Evolutionary conservation across 106 monocot genomes (phyloP).

Genomic region (Gastrodia elata): DNA sequence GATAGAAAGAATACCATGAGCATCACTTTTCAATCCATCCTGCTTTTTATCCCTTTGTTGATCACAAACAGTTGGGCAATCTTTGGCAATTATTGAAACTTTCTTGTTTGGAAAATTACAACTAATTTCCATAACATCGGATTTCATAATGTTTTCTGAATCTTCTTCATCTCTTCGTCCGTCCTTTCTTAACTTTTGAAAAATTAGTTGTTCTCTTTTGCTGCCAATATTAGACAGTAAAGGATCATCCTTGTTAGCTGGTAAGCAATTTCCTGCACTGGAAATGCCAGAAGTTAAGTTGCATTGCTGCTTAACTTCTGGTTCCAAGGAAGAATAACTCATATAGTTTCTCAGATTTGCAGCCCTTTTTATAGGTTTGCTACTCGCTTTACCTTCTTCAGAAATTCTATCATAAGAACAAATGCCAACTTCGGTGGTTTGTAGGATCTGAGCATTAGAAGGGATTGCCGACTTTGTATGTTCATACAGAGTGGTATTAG

Average conservation of each 20-base stretch:
- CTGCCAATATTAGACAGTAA: conserved; percentile 13
- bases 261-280: neutral
- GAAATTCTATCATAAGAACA: conserved; percentile 8
- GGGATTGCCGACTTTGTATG: neutral
- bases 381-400: neutral
- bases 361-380: neutral
- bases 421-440: neutral
- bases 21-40: conserved; percentile 1
- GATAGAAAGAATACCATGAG: neutral
- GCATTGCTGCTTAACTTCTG: conserved; percentile 4
- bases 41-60: conserved; percentile 26
- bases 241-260: conserved; percentile 1
- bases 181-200: conserved; percentile 11
- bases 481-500: conserved; percentile 1
- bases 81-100: conserved; percentile 24
- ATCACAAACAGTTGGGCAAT: conserved; percentile 25
- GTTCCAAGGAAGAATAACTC: neutral
- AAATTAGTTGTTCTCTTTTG: conserved; percentile 9
- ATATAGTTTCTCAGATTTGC: conserved; percentile 8
- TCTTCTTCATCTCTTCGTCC: conserved; percentile 13
- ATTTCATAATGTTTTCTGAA: conserved; percentile 13
- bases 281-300: neutral
- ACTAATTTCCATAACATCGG: conserved; percentile 16
- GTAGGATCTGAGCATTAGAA: conserved; percentile 8
- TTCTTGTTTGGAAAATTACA: conserved; percentile 22